These are phyloP conservation scores for Earliella scabrosa DNA, from an alignment of 1,284 basidiomycete species.

Conservation along the genomic window DNA sequence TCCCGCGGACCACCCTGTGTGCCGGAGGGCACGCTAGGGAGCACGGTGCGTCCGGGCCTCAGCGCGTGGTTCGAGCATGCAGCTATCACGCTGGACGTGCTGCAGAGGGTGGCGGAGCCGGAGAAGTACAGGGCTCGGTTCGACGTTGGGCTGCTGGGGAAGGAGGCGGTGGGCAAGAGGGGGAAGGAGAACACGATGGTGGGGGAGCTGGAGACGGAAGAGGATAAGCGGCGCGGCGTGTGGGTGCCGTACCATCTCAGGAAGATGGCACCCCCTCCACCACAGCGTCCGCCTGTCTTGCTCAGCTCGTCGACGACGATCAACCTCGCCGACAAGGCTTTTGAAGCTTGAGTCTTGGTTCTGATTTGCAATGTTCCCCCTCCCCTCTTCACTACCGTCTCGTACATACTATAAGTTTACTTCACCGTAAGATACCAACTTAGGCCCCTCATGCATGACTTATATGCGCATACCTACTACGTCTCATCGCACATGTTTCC, in stretches of 20 bases:
- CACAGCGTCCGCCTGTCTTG: background rate
- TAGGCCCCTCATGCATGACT: no score
- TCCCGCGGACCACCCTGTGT: constrained; percentile 12
- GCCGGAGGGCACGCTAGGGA: constrained; percentile 25
- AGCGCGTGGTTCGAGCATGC: constrained; percentile 24
- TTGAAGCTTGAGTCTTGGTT: background rate
- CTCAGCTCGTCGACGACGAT: background rate
- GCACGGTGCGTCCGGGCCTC: constrained; percentile 16
- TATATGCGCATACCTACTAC: no score
- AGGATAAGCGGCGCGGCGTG: constrained; percentile 8
- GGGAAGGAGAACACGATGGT: background rate
- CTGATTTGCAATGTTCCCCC: no score
- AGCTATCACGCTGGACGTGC: constrained; percentile 8
- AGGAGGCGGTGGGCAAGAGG: background rate
- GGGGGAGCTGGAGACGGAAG: background rate
- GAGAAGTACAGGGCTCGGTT: background rate
- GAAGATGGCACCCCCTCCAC: constrained; percentile 11
- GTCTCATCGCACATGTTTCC: no score
- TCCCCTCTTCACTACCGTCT: no score
- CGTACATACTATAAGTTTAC: no score
- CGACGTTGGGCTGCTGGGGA: no score
- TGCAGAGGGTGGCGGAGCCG: constrained; percentile 8
- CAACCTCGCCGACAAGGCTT: background rate
- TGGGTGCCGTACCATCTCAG: constrained; percentile 17
- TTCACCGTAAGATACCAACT: no score